Conservation (phyloP, 192 early-diverging fungal species). For the Gamsiella multidivaricata region DNA sequence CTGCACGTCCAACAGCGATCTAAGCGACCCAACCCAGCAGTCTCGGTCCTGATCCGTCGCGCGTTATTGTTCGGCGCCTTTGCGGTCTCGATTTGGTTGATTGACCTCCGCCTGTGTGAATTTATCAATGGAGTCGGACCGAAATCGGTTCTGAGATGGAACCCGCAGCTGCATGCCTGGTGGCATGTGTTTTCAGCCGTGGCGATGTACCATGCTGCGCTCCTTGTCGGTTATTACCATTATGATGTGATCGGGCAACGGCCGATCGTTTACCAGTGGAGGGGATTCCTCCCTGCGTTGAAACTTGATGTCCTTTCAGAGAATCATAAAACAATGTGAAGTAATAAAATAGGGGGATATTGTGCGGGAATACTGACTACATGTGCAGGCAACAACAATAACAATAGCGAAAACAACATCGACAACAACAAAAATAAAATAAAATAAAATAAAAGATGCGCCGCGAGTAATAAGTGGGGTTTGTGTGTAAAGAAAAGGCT, state of each 20-base stretch:
- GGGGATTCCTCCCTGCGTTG: slow-evolving; percentile 1
- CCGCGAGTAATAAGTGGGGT: too few relatives aligned
- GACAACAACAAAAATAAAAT: too few relatives aligned
- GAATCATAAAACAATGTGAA: neutral
- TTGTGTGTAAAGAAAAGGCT: too few relatives aligned
- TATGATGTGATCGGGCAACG: slow-evolving; percentile 12
- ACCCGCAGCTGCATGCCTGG: slow-evolving; percentile 69
- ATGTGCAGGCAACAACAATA: too few relatives aligned
- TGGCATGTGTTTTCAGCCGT: slow-evolving; percentile 63
- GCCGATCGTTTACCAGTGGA: slow-evolving; percentile 1
- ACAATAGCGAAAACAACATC: too few relatives aligned
- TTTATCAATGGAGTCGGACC: slow-evolving; percentile 19
- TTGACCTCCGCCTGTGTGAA: slow-evolving; percentile 38
- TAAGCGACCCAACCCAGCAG: slow-evolving; percentile 1
- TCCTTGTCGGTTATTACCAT: slow-evolving; percentile 24
- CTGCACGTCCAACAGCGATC: slow-evolving; percentile 21
- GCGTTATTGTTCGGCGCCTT: slow-evolving; percentile 14
- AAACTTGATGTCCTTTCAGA: neutral
- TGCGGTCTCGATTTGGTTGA: slow-evolving; percentile 36
- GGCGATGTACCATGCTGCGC: slow-evolving; percentile 23
- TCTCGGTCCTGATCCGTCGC: slow-evolving; percentile 21
- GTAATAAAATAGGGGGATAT: neutral
- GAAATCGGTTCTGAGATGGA: slow-evolving; percentile 24
- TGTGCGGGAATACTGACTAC: too few relatives aligned
- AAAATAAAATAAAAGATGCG: too few relatives aligned